phyloP scores from a whole-genome alignment of 75 land plant species.

The Selaginella tamariscina region DNA sequence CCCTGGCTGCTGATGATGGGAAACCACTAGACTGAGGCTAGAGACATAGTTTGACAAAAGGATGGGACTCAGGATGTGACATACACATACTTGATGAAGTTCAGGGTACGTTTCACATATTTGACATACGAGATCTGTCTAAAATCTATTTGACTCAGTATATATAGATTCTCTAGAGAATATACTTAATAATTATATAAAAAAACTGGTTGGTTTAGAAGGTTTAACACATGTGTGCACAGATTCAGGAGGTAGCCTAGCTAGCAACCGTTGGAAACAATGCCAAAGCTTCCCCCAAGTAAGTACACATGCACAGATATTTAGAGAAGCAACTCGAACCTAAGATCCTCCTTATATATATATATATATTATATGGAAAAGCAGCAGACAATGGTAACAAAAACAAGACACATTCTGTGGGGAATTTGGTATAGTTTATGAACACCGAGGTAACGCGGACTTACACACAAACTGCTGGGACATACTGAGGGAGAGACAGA shows the following conservation, averaged over 20 bases:
- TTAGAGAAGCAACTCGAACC: neutral
- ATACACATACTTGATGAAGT: neutral
- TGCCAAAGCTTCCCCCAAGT: neutral
- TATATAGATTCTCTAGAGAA: neutral
- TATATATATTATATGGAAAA: too few relatives aligned
- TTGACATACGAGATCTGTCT: neutral
- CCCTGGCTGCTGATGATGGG: too few relatives aligned
- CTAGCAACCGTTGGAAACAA: neutral
- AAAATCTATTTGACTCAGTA: neutral
- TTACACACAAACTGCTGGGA: conserved; percentile 1
- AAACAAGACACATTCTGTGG: neutral
- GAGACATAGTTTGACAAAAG: neutral
- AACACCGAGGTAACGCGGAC: conserved; percentile 2
- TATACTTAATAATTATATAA: neutral
- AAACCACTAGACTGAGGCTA: neutral
- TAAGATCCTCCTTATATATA: too few relatives aligned
- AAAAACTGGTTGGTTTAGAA: neutral
- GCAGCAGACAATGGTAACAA: neutral
- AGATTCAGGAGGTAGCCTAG: neutral
- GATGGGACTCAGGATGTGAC: neutral
- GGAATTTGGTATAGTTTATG: neutral
- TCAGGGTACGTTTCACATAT: neutral
- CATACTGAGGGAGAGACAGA: neutral
- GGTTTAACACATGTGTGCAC: neutral
- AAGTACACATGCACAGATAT: neutral